These are phyloP conservation scores for Wickerhamiella azyma DNA, from an alignment of 805 yeast species.

Conservation along the genomic window DNA sequence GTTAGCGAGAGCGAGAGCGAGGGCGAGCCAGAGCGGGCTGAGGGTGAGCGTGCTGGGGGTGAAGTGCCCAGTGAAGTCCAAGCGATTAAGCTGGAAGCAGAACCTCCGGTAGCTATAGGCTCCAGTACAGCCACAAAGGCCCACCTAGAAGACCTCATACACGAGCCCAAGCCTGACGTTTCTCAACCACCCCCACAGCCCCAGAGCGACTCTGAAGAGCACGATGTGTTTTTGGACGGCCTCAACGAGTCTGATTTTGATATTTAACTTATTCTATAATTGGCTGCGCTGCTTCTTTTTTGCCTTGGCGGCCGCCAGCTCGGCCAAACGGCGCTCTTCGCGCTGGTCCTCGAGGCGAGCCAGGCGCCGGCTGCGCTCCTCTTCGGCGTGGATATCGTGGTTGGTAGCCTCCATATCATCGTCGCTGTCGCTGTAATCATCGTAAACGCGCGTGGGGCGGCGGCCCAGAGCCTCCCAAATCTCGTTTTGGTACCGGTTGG, in stretches of 20 bases:
- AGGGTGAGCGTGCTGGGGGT: too few species aligned
- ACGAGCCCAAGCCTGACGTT: too few species aligned
- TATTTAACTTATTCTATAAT: background rate
- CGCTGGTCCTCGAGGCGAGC: constrained; percentile 66
- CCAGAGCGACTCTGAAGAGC: constrained; percentile 1
- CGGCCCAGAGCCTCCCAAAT: constrained; percentile 76
- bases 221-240: constrained; percentile 3
- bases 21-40: background rate
- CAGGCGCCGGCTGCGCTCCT: constrained; percentile 46
- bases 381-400: constrained; percentile 75
- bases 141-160: too few species aligned
- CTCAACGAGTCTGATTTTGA: constrained; percentile 8
- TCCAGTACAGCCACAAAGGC: too few species aligned
- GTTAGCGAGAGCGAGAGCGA: constrained; percentile 1
- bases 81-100: too few species aligned
- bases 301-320: constrained; percentile 34
- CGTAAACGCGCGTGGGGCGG: constrained; percentile 35
- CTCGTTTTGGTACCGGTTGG: constrained; percentile 60
- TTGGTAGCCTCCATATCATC: constrained; percentile 90
- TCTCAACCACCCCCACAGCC: background rate
- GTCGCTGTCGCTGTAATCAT: constrained; percentile 34
- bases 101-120: too few species aligned
- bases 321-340: constrained; percentile 42
- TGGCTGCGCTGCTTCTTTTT: constrained; percentile 5
- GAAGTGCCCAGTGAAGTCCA: too few species aligned